Conservation (phyloP, 768 basidiomycete genomes). For the Boletus vermiculosoides region DNA sequence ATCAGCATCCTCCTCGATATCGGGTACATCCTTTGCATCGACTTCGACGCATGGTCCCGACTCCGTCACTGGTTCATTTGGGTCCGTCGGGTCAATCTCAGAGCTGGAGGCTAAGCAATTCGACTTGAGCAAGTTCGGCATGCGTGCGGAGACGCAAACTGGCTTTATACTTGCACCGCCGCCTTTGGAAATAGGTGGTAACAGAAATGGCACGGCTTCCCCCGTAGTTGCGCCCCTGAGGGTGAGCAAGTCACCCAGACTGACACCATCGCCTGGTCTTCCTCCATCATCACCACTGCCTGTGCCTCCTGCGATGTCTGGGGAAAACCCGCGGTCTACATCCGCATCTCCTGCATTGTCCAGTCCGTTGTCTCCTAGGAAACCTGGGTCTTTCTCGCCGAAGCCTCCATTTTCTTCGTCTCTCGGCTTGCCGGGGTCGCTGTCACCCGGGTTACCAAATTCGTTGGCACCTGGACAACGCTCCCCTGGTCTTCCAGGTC, state of each 20-base stretch:
- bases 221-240: constrained; percentile 26
- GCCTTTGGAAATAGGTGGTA: constrained; percentile 20
- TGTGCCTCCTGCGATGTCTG: background rate
- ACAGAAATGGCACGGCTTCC: background rate
- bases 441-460: constrained; percentile 20
- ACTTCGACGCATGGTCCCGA: constrained; percentile 14
- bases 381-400: constrained; percentile 8
- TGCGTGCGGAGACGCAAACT: background rate
- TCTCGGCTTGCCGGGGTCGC: constrained; percentile 13
- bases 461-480: constrained; percentile 21
- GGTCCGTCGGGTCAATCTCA: constrained; percentile 22
- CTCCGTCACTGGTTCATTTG: constrained; percentile 12
- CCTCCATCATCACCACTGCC: constrained; percentile 19
- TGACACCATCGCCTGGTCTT: constrained; percentile 15
- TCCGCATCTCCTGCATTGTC: constrained; percentile 13
- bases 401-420: constrained; percentile 3
- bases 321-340: constrained; percentile 4
- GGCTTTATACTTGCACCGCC: constrained; percentile 27
- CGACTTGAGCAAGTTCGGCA: constrained; percentile 13
- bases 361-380: constrained; percentile 12
- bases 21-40: constrained; percentile 16
- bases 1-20: constrained; percentile 13
- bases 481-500: constrained; percentile 27
- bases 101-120: constrained; percentile 23
- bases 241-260: constrained; percentile 27